Percentiles rank a stretch among this genome's conserved stretches.
These are phyloP conservation scores for Umbelopsis vinacea DNA, from an alignment of 192 early-diverging fungal species.

Conservation along the genomic window DNA sequence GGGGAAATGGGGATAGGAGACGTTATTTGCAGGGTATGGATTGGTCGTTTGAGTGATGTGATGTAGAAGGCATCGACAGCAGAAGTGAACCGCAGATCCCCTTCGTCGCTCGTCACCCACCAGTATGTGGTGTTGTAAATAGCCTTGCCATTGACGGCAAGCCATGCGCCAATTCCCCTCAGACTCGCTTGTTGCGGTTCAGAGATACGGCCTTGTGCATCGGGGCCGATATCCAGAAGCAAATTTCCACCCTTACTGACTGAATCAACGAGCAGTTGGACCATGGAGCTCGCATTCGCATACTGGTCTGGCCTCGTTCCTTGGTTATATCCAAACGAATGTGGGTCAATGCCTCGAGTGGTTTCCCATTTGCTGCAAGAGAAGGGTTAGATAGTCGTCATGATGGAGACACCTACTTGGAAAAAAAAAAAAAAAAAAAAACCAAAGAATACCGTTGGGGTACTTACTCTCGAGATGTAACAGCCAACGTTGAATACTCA, in stretches of 20 bases:
- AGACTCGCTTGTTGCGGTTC: background rate
- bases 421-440: no score
- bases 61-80: slow-evolving; percentile 14
- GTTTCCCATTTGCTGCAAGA: slow-evolving; percentile 30
- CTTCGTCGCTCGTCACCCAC: slow-evolving; percentile 12
- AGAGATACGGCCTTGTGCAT: slow-evolving; percentile 9
- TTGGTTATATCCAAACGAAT: slow-evolving; percentile 38
- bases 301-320: slow-evolving; percentile 29
- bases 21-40: background rate
- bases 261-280: slow-evolving; percentile 24
- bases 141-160: background rate
- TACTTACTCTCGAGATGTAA: slow-evolving; percentile 20
- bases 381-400: no score
- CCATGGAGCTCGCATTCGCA: slow-evolving; percentile 19
- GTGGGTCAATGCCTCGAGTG: slow-evolving; percentile 30
- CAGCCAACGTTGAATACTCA: slow-evolving; percentile 24
- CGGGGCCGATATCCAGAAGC: slow-evolving; percentile 33
- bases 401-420: no score
- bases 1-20: background rate
- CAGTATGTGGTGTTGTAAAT: slow-evolving; percentile 20
- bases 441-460: no score
- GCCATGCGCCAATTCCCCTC: slow-evolving; percentile 23
- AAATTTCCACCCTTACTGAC: slow-evolving; percentile 32
- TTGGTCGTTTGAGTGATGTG: background rate
- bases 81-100: background rate